Conservation (phyloP, 768 basidiomycete species). For the Lactifluus echinatus region DNA sequence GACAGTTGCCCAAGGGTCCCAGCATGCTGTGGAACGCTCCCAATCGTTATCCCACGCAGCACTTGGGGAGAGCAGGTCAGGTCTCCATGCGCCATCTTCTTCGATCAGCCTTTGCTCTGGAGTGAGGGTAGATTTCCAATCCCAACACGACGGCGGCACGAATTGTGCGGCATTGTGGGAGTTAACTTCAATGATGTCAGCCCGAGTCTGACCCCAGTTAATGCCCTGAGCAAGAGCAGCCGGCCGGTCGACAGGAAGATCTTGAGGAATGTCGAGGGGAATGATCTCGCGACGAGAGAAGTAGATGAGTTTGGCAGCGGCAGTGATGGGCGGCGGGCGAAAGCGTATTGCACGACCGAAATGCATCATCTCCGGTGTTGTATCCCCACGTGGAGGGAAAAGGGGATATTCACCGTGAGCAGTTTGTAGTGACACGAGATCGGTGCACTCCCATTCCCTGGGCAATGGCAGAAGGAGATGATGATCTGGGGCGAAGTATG, state of each 20-base stretch:
- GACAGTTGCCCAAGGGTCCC: conserved; percentile 28
- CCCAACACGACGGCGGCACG: conserved; percentile 22
- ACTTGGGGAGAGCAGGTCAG: conserved; percentile 30
- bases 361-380: conserved; percentile 19
- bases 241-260: conserved; percentile 30
- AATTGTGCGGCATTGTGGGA: conserved; percentile 32
- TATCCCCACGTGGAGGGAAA: conserved; percentile 28
- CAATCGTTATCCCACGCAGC: conserved; percentile 48
- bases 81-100: conserved; percentile 23
- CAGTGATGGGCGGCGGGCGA: conserved; percentile 38
- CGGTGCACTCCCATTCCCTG: conserved; percentile 18
- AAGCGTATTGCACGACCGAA: conserved; percentile 22
- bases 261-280: conserved; percentile 34
- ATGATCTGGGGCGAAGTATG: conserved; percentile 51
- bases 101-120: conserved; percentile 24
- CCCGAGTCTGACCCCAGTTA: conserved; percentile 39
- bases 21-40: conserved; percentile 44
- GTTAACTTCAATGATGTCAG: conserved; percentile 54
- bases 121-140: conserved; percentile 23
- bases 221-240: conserved; percentile 27
- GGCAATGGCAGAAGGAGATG: conserved; percentile 49
- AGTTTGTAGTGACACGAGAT: conserved; percentile 28
- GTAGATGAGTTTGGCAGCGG: conserved; percentile 56
- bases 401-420: conserved; percentile 41
- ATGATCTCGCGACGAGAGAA: conserved; percentile 47